Percentiles rank a stretch among this genome's conserved stretches.
phyloP scores from a whole-genome alignment of 345 rosid genomes.

The Aethionema arabicum region DNA sequence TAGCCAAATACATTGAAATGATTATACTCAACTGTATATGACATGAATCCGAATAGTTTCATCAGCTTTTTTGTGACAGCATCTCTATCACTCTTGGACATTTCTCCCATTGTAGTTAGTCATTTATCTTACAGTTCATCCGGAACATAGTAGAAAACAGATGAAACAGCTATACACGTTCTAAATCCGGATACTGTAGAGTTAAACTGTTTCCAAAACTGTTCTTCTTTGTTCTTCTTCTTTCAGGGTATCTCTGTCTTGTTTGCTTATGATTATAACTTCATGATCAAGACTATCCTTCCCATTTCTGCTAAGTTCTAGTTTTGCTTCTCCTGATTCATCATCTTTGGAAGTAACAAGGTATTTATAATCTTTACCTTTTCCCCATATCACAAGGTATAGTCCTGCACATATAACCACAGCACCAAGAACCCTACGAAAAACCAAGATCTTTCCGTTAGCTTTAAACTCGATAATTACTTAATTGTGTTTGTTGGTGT shows the following conservation, averaged over 20 bases:
- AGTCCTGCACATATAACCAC: conserved; percentile 68
- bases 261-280: conserved; percentile 31
- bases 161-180: not conserved
- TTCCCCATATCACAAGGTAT: conserved; percentile 86
- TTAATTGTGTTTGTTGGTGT: not conserved
- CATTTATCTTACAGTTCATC: conserved; percentile 14
- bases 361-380: conserved; percentile 57
- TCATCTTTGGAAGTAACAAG: conserved; percentile 19
- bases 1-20: not conserved
- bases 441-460: not conserved
- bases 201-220: conserved; percentile 21
- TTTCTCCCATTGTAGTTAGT: conserved; percentile 18
- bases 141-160: conserved; percentile 6
- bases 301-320: conserved; percentile 19
- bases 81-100: not conserved
- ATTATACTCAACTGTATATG: conserved; percentile 15
- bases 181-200: not conserved
- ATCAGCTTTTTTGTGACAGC: not conserved
- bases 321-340: conserved; percentile 34
- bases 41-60: conserved; percentile 20
- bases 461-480: not conserved
- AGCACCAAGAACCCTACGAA: conserved; percentile 78
- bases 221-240: conserved; percentile 26
- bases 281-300: conserved; percentile 36
- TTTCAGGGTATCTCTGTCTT: not conserved